phyloP scores from a whole-genome alignment of 768 basidiomycete genomes.

The Suillus brevipes region DNA sequence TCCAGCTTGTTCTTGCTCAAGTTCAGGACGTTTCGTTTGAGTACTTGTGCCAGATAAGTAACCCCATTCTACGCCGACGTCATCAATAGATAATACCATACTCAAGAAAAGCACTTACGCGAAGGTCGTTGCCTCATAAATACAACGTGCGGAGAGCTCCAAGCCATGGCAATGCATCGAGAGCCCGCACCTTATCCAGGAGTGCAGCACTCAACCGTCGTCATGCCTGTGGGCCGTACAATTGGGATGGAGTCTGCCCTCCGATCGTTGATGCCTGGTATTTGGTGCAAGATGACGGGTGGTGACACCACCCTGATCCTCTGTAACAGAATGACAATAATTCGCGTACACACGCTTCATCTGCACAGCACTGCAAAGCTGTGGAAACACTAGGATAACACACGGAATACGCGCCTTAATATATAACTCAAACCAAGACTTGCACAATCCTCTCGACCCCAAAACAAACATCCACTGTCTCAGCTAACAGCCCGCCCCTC shows the following conservation, averaged over 20 bases:
- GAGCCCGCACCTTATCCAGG: constrained; percentile 84
- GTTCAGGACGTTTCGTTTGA: constrained; percentile 95
- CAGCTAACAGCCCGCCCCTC: too few species aligned
- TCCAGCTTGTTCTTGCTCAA: constrained; percentile 94
- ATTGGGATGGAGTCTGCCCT: neutral
- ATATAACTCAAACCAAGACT: too few species aligned
- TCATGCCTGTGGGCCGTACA: constrained; percentile 20
- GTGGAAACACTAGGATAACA: too few species aligned
- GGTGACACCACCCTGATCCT: constrained; percentile 56
- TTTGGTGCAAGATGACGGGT: constrained; percentile 38
- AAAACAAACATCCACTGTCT: too few species aligned
- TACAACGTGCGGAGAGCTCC: constrained; percentile 89
- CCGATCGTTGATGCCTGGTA: constrained; percentile 5
- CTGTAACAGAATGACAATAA: too few species aligned
- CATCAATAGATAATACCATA: constrained; percentile 2
- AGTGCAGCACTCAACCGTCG: constrained; percentile 67
- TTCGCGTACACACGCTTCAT: too few species aligned
- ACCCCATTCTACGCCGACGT: constrained; percentile 58
- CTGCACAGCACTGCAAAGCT: too few species aligned
- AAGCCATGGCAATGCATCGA: constrained; percentile 82
- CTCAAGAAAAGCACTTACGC: constrained; percentile 50
- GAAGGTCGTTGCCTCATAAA: constrained; percentile 87
- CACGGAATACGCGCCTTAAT: too few species aligned
- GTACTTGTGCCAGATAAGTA: constrained; percentile 88
- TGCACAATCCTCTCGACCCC: too few species aligned